Conservation (phyloP, 2,329 filamentous ascomycete genomes). For the Hypocrella siamensis region DNA sequence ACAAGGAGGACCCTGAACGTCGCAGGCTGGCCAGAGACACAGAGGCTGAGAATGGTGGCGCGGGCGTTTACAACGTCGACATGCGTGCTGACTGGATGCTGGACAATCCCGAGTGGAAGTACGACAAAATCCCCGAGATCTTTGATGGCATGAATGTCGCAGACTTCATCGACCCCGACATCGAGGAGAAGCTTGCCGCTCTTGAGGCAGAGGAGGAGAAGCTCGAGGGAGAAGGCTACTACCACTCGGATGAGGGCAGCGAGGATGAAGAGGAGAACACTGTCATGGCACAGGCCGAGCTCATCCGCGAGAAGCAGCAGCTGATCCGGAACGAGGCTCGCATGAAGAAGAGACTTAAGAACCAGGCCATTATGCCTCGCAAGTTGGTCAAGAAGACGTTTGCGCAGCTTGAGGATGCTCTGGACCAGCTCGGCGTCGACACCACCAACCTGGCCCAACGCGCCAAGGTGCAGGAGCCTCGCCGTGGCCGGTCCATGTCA, state of each 20-base stretch:
- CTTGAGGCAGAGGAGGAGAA: conserved; percentile 93
- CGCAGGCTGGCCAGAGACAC: conserved; percentile 69
- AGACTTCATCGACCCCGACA: conserved; percentile 94
- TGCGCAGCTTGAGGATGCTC: conserved; percentile 71
- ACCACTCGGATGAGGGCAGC: conserved; percentile 68
- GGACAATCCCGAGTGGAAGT: conserved; percentile 82
- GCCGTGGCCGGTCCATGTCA: conserved; percentile 55
- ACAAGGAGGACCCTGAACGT: conserved; percentile 77
- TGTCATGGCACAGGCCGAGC: conserved; percentile 76
- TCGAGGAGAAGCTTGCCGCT: conserved; percentile 79
- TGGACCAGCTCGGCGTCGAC: conserved; percentile 77
- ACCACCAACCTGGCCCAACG: conserved; percentile 59
- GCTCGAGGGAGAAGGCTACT: conserved; percentile 82
- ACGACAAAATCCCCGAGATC: conserved; percentile 89
- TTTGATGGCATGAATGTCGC: conserved; percentile 94
- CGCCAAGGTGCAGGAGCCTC: conserved; percentile 46
- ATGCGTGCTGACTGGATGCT: conserved; percentile 79
- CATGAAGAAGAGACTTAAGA: conserved; percentile 95
- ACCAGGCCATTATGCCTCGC: conserved; percentile 83
- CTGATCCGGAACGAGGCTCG: conserved; percentile 87
- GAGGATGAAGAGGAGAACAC: conserved; percentile 84
- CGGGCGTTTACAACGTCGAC: conserved; percentile 92
- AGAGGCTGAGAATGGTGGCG: conserved; percentile 83
- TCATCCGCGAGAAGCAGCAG: conserved; percentile 88
- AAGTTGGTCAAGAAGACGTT: conserved; percentile 67